Percentiles rank a stretch among this genome's conserved stretches.
These are phyloP conservation scores for Neurospora discreta DNA, from an alignment of 495 filamentous ascomycete species.

Conservation along the genomic window DNA sequence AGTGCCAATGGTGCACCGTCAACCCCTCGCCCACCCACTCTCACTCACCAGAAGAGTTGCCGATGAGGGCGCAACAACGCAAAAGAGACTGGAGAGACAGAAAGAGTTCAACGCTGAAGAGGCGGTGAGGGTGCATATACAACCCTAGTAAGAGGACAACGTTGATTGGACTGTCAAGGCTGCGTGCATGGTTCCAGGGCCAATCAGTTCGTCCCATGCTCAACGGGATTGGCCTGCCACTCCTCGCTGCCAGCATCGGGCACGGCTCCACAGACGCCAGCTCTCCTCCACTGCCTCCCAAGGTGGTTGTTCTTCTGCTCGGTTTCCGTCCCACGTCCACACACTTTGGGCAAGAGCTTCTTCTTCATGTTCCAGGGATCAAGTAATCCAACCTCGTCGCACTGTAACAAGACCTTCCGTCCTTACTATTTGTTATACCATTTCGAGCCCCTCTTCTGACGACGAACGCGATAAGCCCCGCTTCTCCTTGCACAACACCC, in stretches of 20 bases:
- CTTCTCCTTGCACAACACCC: not conserved
- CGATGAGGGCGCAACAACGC: no score
- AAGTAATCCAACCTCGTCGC: constrained; percentile 12
- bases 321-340: not conserved
- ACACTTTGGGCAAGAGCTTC: not conserved
- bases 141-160: constrained; percentile 15
- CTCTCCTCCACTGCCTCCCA: not conserved
- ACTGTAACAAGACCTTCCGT: constrained; percentile 24
- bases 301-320: not conserved
- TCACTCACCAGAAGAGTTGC: not conserved
- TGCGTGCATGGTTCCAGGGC: constrained; percentile 14
- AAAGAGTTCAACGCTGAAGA: constrained; percentile 19
- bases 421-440: no score
- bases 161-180: constrained; percentile 21
- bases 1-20: not conserved
- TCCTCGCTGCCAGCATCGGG: not conserved
- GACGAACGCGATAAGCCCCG: not conserved
- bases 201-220: constrained; percentile 12
- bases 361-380: not conserved
- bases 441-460: no score
- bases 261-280: not conserved
- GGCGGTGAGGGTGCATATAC: constrained; percentile 27
- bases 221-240: not conserved
- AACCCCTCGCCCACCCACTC: not conserved
- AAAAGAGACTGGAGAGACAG: no score